These are phyloP conservation scores for Leucogyrophana mollusca DNA, from an alignment of 768 basidiomycete species.

Conservation along the genomic window DNA sequence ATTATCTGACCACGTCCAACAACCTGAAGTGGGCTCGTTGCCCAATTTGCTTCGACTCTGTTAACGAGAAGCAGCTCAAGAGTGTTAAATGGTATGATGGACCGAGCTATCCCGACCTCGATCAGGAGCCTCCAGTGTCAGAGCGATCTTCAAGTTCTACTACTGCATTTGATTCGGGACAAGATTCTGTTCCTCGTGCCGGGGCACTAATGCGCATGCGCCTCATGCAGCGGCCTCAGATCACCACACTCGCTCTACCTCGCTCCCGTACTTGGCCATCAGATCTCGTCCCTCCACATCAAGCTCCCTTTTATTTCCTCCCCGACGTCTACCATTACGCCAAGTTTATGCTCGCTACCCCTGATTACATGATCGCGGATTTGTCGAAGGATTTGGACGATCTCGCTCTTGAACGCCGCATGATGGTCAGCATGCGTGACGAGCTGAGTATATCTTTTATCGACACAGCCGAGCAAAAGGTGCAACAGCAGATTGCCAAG, in stretches of 20 bases:
- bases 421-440: slow-evolving; percentile 67
- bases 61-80: slow-evolving; percentile 89
- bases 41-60: slow-evolving; percentile 94
- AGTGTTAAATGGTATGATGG: slow-evolving; percentile 87
- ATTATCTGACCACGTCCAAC: slow-evolving; percentile 82
- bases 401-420: slow-evolving; percentile 66
- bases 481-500: slow-evolving; percentile 79
- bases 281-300: slow-evolving; percentile 85
- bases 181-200: slow-evolving; percentile 42
- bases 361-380: slow-evolving; percentile 75
- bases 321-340: slow-evolving; percentile 87
- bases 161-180: slow-evolving; percentile 31
- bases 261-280: slow-evolving; percentile 93
- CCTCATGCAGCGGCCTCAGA: slow-evolving; percentile 89
- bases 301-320: slow-evolving; percentile 94
- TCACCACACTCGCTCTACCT: slow-evolving; percentile 92
- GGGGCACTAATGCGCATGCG: slow-evolving; percentile 78
- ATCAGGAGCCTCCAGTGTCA: slow-evolving; percentile 20
- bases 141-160: slow-evolving; percentile 50
- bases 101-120: slow-evolving; percentile 31
- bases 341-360: slow-evolving; percentile 96
- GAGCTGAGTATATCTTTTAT: slow-evolving; percentile 78
- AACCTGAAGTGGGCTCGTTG: slow-evolving; percentile 87
- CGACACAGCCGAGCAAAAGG: slow-evolving; percentile 71
- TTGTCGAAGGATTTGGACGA: slow-evolving; percentile 72